These are phyloP conservation scores for Ustilago loliicola DNA, from an alignment of 1,284 basidiomycete species.

Conservation along the genomic window DNA sequence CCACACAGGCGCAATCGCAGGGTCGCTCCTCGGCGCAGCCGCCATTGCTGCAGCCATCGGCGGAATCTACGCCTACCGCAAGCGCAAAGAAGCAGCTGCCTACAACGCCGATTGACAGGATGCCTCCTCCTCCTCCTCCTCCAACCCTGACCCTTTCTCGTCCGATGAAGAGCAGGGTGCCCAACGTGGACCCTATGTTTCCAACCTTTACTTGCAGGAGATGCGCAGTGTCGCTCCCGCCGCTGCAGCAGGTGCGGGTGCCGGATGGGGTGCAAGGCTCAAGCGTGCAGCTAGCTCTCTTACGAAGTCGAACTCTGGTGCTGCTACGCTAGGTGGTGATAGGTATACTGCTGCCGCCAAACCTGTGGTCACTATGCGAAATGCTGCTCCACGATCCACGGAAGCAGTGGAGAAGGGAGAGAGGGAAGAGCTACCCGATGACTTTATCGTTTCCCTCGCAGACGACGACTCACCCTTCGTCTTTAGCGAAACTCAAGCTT, in stretches of 20 bases:
- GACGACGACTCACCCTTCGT: slow-evolving; percentile 25
- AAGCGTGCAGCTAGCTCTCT: slow-evolving; percentile 31
- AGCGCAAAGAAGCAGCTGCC: slow-evolving; percentile 55
- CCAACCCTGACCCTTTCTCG: not conserved
- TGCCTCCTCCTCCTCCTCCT: not conserved
- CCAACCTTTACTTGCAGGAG: slow-evolving; percentile 41
- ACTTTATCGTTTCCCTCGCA: slow-evolving; percentile 42
- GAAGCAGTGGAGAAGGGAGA: slow-evolving; percentile 1
- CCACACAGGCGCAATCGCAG: slow-evolving; percentile 58
- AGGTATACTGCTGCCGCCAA: slow-evolving; percentile 23
- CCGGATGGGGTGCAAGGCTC: slow-evolving; percentile 27
- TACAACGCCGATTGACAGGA: slow-evolving; percentile 30
- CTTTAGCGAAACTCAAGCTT: not conserved
- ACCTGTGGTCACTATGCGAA: slow-evolving; percentile 25
- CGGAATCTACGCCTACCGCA: slow-evolving; percentile 65
- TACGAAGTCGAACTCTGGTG: slow-evolving; percentile 2
- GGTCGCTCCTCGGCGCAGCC: slow-evolving; percentile 63
- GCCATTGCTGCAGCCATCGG: slow-evolving; percentile 64
- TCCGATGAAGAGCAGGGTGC: slow-evolving; percentile 28
- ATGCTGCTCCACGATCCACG: slow-evolving; percentile 14
- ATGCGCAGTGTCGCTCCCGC: slow-evolving; percentile 11
- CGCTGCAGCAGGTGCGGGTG: slow-evolving; percentile 10
- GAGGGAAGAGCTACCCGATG: slow-evolving; percentile 32
- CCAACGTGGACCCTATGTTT: slow-evolving; percentile 40
- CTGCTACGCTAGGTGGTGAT: slow-evolving; percentile 12